Evolutionary conservation across 2,329 filamentous ascomycete genomes (phyloP).

Genomic region (Fusarium aywerte): DNA sequence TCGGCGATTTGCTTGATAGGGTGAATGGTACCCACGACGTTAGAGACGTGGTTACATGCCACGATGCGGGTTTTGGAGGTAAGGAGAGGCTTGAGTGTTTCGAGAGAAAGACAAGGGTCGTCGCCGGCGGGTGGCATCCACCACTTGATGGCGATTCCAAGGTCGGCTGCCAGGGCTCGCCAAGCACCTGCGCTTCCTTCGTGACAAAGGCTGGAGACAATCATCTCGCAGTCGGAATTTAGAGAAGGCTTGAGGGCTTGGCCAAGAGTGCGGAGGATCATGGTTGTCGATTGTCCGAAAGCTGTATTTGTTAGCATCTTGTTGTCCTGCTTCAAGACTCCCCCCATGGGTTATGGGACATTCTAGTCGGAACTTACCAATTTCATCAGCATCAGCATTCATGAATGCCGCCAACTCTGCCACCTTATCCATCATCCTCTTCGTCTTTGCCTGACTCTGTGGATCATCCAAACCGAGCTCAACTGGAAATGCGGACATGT

Average conservation of each 20-base stretch:
- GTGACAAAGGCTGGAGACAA: conserved; percentile 1
- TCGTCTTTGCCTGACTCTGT: neutral
- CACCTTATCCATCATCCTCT: neutral
- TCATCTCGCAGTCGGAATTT: neutral
- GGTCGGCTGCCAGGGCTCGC: neutral
- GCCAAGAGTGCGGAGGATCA: neutral
- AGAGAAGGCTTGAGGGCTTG: neutral
- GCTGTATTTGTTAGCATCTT: neutral
- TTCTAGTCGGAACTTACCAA: neutral
- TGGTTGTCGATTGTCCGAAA: conserved; percentile 4
- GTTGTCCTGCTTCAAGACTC: neutral
- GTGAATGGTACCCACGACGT: neutral
- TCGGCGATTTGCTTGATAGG: neutral
- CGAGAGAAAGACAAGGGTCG: conserved; percentile 2
- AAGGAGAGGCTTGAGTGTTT: conserved; percentile 2
- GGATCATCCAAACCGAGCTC: conserved; percentile 2
- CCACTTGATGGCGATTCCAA: conserved; percentile 6
- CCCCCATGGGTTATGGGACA: neutral
- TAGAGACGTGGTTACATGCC: conserved; percentile 2
- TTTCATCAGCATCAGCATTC: conserved; percentile 1
- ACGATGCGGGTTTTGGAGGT: neutral
- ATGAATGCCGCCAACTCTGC: neutral
- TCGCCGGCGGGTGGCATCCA: conserved; percentile 1
- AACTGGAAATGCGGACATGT: conserved; percentile 4
- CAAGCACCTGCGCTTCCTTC: conserved; percentile 3